A percentile compares a stretch with the other conserved stretches of the same genome.
Conservation (phyloP, 768 basidiomycete genomes). For the Suillus subalutaceus region DNA sequence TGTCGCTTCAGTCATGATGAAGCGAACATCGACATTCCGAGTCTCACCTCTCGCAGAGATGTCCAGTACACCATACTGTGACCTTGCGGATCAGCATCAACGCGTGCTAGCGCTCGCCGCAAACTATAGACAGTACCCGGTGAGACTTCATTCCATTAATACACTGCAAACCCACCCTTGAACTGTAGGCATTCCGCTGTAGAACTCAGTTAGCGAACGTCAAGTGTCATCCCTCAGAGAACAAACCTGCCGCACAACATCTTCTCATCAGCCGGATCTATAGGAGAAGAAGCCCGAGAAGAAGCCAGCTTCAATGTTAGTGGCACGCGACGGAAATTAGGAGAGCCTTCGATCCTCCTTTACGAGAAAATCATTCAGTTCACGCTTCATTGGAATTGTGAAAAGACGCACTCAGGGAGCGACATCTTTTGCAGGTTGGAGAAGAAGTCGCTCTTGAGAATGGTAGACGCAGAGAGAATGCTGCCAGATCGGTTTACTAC, state of each 20-base stretch:
- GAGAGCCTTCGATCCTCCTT: conserved; percentile 89
- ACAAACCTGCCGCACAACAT: conserved; percentile 79
- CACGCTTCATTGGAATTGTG: conserved; percentile 3
- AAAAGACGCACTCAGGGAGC: conserved; percentile 75
- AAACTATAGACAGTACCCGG: conserved; percentile 47
- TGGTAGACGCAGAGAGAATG: conserved; percentile 89
- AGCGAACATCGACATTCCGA: not conserved
- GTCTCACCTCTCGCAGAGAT: conserved; percentile 81
- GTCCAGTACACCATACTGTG: conserved; percentile 86
- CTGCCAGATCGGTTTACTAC: conserved; percentile 84
- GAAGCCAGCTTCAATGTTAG: conserved; percentile 49
- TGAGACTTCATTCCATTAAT: not conserved
- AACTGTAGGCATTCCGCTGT: conserved; percentile 92
- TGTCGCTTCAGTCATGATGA: conserved; percentile 8
- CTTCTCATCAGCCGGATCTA: conserved; percentile 46
- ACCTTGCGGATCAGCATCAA: conserved; percentile 82
- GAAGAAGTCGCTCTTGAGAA: conserved; percentile 96
- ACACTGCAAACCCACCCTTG: conserved; percentile 59
- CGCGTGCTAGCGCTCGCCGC: conserved; percentile 73
- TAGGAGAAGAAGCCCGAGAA: conserved; percentile 29
- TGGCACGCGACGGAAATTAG: conserved; percentile 88
- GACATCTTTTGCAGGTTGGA: conserved; percentile 95
- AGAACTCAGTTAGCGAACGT: conserved; percentile 25
- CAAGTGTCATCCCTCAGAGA: conserved; percentile 8
- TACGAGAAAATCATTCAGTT: conserved; percentile 7